Base-by-base conservation (phyloP, 495 filamentous ascomycete genomes). In the Lophium mytilinum region DNA sequence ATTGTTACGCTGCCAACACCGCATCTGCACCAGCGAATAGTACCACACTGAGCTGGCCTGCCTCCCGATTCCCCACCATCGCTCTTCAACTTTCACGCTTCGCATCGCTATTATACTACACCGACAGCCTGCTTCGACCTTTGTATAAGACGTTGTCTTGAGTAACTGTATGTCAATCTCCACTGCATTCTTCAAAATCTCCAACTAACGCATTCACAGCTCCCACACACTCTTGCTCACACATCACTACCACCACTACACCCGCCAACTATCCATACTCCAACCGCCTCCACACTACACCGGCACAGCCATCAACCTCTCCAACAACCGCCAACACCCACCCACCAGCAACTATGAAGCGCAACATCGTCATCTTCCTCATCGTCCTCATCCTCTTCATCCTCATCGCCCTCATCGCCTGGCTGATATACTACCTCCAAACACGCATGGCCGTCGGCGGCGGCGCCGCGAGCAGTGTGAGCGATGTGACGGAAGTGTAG, bases 321-420 rank as follows among this genome's bases (percentile, higher is more conserved):
- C 43, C 43, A 3, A 18, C 11, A 15, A 21, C 15, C 43, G n/a
- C 34, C 17, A 6, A 6, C 40, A 45, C 24, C 18, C 42, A 15
- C 37, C 50, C 62, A 39, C 59, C 55, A 2, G 39, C 39, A 17
- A 69, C 52, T 35, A 73, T 73, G 71, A 67, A 72, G 62, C 67
- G 70, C 62, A 73, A 73, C 69, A 65, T 73, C 55, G 71, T 72
- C 70, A 70, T 73, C 62, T 72, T 72, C 63, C 57, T 73, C 55
- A 73, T 73, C 66, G 66, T 73, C 64, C 66, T 73, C 54, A 66
- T 73, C 67, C 70, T 73, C 58, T 73, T 73, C 69, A 66, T 71
- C 60, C 60, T 72, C 37, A 70, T 73, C 49, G 65, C 70, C 35
- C 53, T 70, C 34, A 65, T 73, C 64, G 71, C 60, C 52, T 72